A percentile compares a stretch with the other conserved stretches of the same genome.
Evolutionary conservation across 1,139 yeast species (phyloP).

Genomic region (Taphrina communis): DNA sequence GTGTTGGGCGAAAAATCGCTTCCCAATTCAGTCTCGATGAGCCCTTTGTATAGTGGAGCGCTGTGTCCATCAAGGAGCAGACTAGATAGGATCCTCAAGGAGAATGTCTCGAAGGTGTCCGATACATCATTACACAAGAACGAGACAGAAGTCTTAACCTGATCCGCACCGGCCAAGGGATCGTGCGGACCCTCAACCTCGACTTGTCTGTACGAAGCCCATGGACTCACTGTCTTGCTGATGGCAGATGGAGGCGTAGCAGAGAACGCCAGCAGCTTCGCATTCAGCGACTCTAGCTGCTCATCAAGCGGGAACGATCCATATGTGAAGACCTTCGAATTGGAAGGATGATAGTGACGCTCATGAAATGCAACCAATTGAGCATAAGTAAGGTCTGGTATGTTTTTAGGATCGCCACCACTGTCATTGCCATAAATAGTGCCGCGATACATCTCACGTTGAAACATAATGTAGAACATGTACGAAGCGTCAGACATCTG

Average conservation of each 20-base stretch:
- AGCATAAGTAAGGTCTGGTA: slow-evolving; percentile 73
- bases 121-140: slow-evolving; percentile 83
- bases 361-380: slow-evolving; percentile 78
- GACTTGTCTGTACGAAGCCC: slow-evolving; percentile 53
- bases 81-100: slow-evolving; percentile 72
- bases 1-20: slow-evolving; percentile 87
- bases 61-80: slow-evolving; percentile 89
- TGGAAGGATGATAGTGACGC: slow-evolving; percentile 83
- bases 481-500: slow-evolving; percentile 87
- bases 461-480: slow-evolving; percentile 80
- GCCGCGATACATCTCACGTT: slow-evolving; percentile 55
- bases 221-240: slow-evolving; percentile 49
- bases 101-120: slow-evolving; percentile 71
- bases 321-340: slow-evolving; percentile 83
- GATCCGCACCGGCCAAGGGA: slow-evolving; percentile 76
- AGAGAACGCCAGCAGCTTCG: slow-evolving; percentile 61
- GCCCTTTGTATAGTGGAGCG: slow-evolving; percentile 81
- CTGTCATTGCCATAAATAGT: slow-evolving; percentile 87
- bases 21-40: slow-evolving; percentile 84
- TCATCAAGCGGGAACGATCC: slow-evolving; percentile 73
- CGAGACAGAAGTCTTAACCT: slow-evolving; percentile 78
- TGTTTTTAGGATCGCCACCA: slow-evolving; percentile 90
- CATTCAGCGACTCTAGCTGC: slow-evolving; percentile 66
- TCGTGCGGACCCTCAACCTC: slow-evolving; percentile 76
- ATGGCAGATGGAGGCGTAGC: slow-evolving; percentile 44